Percentiles rank a stretch among this genome's conserved stretches.
phyloP scores from a whole-genome alignment of 1,284 basidiomycete species.

The Takashimella tepidaria region DNA sequence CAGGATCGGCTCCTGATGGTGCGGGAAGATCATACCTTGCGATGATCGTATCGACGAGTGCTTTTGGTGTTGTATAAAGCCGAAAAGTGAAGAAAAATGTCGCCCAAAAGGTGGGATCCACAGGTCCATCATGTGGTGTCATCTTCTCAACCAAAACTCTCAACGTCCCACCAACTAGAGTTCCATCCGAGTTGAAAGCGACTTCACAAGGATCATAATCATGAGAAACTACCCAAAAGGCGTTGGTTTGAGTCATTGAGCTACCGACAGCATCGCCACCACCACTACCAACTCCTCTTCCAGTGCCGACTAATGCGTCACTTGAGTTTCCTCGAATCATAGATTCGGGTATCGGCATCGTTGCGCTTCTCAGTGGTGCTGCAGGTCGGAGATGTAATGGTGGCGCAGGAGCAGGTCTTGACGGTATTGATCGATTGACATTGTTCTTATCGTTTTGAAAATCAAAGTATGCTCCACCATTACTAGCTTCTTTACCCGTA shows the following conservation, averaged over 20 bases:
- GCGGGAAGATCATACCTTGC: conserved; percentile 70
- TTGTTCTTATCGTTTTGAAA: no score
- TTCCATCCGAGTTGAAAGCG: conserved; percentile 81
- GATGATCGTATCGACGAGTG: conserved; percentile 71
- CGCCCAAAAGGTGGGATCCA: conserved; percentile 74
- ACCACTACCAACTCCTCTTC: no score
- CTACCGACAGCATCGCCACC: no score
- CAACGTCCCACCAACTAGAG: conserved; percentile 84
- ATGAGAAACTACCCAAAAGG: conserved; percentile 44
- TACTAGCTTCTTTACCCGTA: neutral
- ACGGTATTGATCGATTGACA: conserved; percentile 5
- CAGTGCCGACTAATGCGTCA: conserved; percentile 4
- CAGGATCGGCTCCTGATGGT: conserved; percentile 20
- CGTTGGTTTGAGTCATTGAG: no score
- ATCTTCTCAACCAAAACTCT: conserved; percentile 86
- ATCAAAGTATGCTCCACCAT: no score
- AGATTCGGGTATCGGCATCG: conserved; percentile 13
- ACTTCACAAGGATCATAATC: conserved; percentile 65
- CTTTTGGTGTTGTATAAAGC: conserved; percentile 75
- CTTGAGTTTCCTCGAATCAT: neutral
- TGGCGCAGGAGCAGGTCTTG: conserved; percentile 3
- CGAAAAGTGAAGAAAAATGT: conserved; percentile 96
- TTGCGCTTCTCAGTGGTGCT: conserved; percentile 10
- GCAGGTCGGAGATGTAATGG: conserved; percentile 9
- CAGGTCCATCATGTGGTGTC: conserved; percentile 83